Evolutionary conservation across 2,329 filamentous ascomycete species (phyloP), one percentile per base, ranked within the genome.

Genomic region (Epichloe gansuensis): DNA sequence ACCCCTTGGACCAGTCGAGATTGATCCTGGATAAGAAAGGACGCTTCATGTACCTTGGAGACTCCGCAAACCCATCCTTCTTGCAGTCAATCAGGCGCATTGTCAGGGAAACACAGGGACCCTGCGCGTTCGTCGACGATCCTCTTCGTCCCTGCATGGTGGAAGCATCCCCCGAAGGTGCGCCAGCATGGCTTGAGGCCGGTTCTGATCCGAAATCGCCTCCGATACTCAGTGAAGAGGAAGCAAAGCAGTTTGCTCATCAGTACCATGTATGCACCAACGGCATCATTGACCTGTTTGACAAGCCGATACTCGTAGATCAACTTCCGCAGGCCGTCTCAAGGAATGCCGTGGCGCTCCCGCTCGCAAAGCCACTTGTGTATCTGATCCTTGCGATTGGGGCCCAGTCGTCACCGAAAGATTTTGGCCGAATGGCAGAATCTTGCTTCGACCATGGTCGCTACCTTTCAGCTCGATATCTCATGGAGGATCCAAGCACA

Each of bases 401-500:
- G 6, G 61, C 59, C 5, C 60, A 64, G 48, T 55, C 60, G 13
- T 51, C 66, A 70, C 56, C 57, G 2, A 58, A 61, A n/a, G 55
- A 62, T n/a, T 50, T 55, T n/a, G 61, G 63, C 15, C 51, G 54
- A 9, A 47, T 59, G 21, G 61, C 63, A 5, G 58, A 63, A 36
- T 50, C 44, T 11, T 64, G 58, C 45, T 65, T 64, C 54, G 54
- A 55, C 31, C 58, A 60, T 47, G 63, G 63, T 8, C 60, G 63
- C 7, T 57, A 60, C 34, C 49, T 63, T 8, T 55, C 63, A 4
- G 57, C 58, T 8, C 56, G 56, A 15, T 56, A 57, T 23, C 57
- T 62, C 42, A 62, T 80, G 0, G 72, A 74, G 55, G 73, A 78
- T 53, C 77, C 77, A 0, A 78, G 73, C 39, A 63, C 79, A 11